Evolutionary conservation across 768 basidiomycete species (phyloP), one percentile per base, ranked within the genome.

Genomic region (Fistulinella prunicolor): DNA sequence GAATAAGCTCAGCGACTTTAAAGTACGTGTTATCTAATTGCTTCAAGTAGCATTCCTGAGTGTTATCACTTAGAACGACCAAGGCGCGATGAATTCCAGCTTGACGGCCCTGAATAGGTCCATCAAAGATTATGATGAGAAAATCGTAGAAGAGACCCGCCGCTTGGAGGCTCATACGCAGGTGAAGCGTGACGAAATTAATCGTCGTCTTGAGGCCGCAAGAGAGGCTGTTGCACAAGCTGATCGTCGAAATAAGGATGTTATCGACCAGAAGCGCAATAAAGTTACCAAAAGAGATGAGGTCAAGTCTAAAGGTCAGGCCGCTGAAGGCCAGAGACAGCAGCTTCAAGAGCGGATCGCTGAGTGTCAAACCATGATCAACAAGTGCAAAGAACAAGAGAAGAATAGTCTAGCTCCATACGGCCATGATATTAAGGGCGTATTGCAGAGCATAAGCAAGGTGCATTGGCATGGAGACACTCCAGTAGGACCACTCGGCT

Each of bases 401-500:
- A 73, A 75, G 51, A 82, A 87, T 57, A 73, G 70, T 35, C 73
- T 84, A 14, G 72, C 79, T 9, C 74, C 81, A 2, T 90, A 82
- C 54, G 89, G 89, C 3, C 64, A 60, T 26, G 73, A 82, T 38
- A 82, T 89, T 61, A 78, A 81, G 50, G 57, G 56, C 0, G 74
- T 91, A 8, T 57, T 89, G 37, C 72, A 73, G 9, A 70, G 66
- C 34, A 82, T 94, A 45, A 62, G 67, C 37, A 59, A 56, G 23
- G 70, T 67, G 62, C 68, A 47, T 6, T 92, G 90, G 91, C 51
- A 70, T 22, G 89, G 89, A 3, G 75, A 82, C 38, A 60, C 59
- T 17, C 88, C 89, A 0, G 65, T 89, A 28, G 90, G 90, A 0
- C 95, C 95, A 0, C 70, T 97, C 21, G 95, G 95, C 0, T 52